Base-by-base conservation (phyloP, 495 filamentous ascomycete species). In the Podospora didyma region DNA sequence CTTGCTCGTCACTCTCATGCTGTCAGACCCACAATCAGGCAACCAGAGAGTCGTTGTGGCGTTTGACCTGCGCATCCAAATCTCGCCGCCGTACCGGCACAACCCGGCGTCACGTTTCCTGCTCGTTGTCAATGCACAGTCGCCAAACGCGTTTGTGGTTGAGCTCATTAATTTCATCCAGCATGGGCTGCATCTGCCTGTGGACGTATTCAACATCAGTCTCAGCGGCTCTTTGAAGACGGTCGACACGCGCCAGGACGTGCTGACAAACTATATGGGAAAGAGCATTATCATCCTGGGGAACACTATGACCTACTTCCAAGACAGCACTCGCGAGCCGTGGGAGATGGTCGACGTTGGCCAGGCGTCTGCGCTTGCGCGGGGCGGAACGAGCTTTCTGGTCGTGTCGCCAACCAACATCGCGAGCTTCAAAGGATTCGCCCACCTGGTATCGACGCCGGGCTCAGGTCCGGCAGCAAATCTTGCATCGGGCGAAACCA, bases 161-260 rank as follows among this genome's bases (percentile, higher is more conserved):
- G 59, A 65, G 37, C 49, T 65, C 6, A 42, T 65, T 17, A 17
- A 54, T 12, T 56, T 63, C 19, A 46, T 67, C 31, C 44, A 59
- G 20, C n/a, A 51, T 14, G 48, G 51, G 3, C 56, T 67, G 0
- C 54, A 57, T 17, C 53, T 58, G 2, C 7, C 14, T 10, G 52
- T 68, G 2, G 65, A 68, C 31, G 57, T 65, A 26, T 65, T 68
- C 55, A 68, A 68, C 49, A 53, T 68, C 17, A 65, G 62, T 51
- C 59, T 68, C 9, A 60, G 28, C 28, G 65, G 65, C 1, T 55
- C 65, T 1, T 63, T 60, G 28, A 14, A 42, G 6, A 47, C 47
- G 1, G 23, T 45, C 17, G 39, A 57, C 14, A 59, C 49, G 21
- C 14, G 49, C 10, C 41, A 62, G 14, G 45, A 58, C 11, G 53